Conservation (phyloP, 805 yeast genomes). For the Grigorovia yakushimaensis region DNA sequence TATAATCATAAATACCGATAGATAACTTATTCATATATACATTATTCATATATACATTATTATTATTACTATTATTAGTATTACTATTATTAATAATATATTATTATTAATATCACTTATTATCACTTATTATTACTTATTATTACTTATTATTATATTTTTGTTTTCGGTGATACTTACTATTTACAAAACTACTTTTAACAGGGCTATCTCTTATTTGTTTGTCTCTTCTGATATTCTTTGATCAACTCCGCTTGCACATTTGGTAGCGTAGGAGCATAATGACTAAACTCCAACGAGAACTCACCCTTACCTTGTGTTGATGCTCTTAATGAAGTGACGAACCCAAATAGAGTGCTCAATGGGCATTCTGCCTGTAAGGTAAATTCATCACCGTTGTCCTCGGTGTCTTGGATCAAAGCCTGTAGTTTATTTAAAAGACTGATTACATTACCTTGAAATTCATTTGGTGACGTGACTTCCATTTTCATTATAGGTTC, state of each 20-base stretch:
- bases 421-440: slow-evolving; percentile 88
- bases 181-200: neutral
- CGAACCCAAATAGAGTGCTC: slow-evolving; percentile 92
- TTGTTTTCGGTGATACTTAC: too few relatives aligned
- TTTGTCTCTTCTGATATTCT: slow-evolving; percentile 57
- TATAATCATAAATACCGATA: too few relatives aligned
- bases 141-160: too few relatives aligned
- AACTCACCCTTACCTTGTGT: slow-evolving; percentile 99
- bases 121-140: too few relatives aligned
- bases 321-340: slow-evolving; percentile 87
- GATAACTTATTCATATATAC: too few relatives aligned
- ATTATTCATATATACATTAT: too few relatives aligned
- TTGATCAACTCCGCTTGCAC: slow-evolving; percentile 84
- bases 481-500: slow-evolving; percentile 96
- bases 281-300: slow-evolving; percentile 86
- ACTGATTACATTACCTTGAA: slow-evolving; percentile 90
- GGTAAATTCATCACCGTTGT: slow-evolving; percentile 89
- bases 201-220: neutral
- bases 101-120: too few relatives aligned
- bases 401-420: slow-evolving; percentile 86
- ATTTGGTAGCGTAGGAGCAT: slow-evolving; percentile 83
- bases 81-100: too few relatives aligned
- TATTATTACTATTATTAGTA: too few relatives aligned
- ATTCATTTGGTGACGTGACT: slow-evolving; percentile 90
- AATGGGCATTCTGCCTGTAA: slow-evolving; percentile 93